These are phyloP conservation scores for Scheffersomyces quercinus DNA, from an alignment of 1,139 yeast genomes.

Conservation along the genomic window DNA sequence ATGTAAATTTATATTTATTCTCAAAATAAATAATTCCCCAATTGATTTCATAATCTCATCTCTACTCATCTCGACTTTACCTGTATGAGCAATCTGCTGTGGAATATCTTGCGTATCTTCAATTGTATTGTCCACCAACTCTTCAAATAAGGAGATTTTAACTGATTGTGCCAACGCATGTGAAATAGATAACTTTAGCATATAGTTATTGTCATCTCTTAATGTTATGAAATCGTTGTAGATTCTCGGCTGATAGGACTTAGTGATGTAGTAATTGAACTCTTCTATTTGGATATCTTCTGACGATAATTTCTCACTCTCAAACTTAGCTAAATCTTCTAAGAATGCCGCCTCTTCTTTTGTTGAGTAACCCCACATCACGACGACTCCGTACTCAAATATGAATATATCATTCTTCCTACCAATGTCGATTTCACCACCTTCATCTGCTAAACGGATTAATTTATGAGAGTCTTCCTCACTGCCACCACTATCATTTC, in stretches of 20 bases:
- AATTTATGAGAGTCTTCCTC: constrained; percentile 40
- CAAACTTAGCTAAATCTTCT: constrained; percentile 82
- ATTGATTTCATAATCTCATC: constrained; percentile 95
- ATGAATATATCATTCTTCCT: constrained; percentile 79
- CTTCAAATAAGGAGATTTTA: constrained; percentile 91
- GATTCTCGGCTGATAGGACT: constrained; percentile 90
- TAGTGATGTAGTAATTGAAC: constrained; percentile 89
- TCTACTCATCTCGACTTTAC: constrained; percentile 91
- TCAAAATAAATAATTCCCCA: constrained; percentile 87
- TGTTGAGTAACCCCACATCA: constrained; percentile 90
- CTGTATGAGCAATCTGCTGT: constrained; percentile 89
- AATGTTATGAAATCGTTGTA: constrained; percentile 93
- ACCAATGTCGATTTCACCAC: constrained; percentile 88
- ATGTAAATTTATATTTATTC: constrained; percentile 89
- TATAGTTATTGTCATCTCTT: constrained; percentile 86
- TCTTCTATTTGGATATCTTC: constrained; percentile 95
- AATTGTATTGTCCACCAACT: constrained; percentile 90
- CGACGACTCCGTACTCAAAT: constrained; percentile 93
- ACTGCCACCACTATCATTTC: constrained; percentile 40
- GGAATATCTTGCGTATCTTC: constrained; percentile 97
- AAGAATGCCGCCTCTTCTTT: constrained; percentile 83
- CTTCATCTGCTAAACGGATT: constrained; percentile 84
- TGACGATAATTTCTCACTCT: constrained; percentile 82
- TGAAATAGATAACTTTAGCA: constrained; percentile 84
- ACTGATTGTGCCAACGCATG: constrained; percentile 93